phyloP scores from a whole-genome alignment of 2,329 filamentous ascomycete genomes.

The Xylariaceae sp. region DNA sequence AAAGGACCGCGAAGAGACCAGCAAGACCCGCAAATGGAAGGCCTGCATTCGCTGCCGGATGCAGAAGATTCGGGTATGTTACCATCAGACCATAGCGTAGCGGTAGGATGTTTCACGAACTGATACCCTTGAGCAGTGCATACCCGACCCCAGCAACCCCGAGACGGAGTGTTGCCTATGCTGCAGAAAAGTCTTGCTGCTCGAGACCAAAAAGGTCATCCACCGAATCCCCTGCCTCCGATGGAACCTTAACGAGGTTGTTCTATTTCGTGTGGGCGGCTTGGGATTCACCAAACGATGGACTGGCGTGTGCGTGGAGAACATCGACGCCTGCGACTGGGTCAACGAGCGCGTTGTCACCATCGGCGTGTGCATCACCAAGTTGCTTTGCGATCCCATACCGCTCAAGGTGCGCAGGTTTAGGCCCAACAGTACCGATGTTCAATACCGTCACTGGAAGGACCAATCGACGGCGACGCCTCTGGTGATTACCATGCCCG shows the following conservation, averaged over 20 bases:
- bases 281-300: slow-evolving; percentile 41
- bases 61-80: slow-evolving; percentile 40
- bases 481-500: slow-evolving; percentile 30
- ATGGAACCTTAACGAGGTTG: slow-evolving; percentile 38
- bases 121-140: slow-evolving; percentile 33
- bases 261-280: slow-evolving; percentile 39
- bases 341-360: slow-evolving; percentile 23
- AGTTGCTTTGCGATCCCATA: slow-evolving; percentile 34
- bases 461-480: slow-evolving; percentile 26
- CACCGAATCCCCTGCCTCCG: slow-evolving; percentile 42
- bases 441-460: slow-evolving; percentile 36
- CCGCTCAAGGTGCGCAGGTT: slow-evolving; percentile 39
- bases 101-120: slow-evolving; percentile 6
- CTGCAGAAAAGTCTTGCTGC: slow-evolving; percentile 34
- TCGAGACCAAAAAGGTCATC: slow-evolving; percentile 42
- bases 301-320: slow-evolving; percentile 36
- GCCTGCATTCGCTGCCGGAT: slow-evolving; percentile 43
- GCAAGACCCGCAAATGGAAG: slow-evolving; percentile 26
- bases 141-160: slow-evolving; percentile 29
- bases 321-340: slow-evolving; percentile 35
- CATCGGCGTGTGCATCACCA: slow-evolving; percentile 37
- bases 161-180: slow-evolving; percentile 34
- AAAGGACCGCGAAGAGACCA: slow-evolving; percentile 21
- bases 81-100: neutral
- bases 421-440: slow-evolving; percentile 33